A percentile compares a stretch with the other conserved stretches of the same genome.
These are phyloP conservation scores for Protoeuglena noctilucae DNA, from an alignment of 139 green algal species.

Conservation along the genomic window DNA sequence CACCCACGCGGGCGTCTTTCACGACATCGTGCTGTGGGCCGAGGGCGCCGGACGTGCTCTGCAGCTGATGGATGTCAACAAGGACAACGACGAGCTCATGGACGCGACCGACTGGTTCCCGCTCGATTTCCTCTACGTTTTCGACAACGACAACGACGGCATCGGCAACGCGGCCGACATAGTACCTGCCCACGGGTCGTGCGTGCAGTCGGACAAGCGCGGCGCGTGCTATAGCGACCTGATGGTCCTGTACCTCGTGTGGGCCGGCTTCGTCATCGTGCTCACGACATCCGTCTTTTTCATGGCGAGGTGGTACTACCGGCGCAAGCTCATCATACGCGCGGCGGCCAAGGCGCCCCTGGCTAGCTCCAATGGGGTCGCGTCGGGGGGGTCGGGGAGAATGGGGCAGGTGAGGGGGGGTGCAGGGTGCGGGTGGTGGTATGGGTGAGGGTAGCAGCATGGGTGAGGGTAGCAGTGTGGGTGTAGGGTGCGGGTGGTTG, in stretches of 20 bases:
- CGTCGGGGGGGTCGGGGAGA: too few species aligned
- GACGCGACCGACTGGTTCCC: conserved; percentile 9
- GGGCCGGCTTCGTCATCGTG: neutral
- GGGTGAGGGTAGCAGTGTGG: too few species aligned
- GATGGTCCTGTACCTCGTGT: neutral
- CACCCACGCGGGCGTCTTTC: neutral
- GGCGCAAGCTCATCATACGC: neutral
- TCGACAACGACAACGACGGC: conserved; percentile 11
- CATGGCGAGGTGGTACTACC: neutral
- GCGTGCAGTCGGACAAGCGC: neutral
- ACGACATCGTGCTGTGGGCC: neutral
- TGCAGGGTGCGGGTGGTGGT: too few species aligned
- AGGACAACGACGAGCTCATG: conserved; percentile 11
- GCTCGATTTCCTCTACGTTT: conserved; percentile 1
- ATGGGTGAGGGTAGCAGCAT: too few species aligned
- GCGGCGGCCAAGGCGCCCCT: neutral
- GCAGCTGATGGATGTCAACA: conserved; percentile 11
- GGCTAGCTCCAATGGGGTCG: neutral
- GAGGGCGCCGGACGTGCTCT: neutral
- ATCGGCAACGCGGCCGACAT: conserved; percentile 8
- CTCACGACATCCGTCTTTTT: neutral
- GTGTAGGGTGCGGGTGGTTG: too few species aligned
- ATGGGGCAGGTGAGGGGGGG: too few species aligned
- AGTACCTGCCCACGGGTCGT: neutral
- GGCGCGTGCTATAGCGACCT: neutral